Evolutionary conservation across 768 basidiomycete species (phyloP).

Genomic region (Sistotremastrum suecicum): DNA sequence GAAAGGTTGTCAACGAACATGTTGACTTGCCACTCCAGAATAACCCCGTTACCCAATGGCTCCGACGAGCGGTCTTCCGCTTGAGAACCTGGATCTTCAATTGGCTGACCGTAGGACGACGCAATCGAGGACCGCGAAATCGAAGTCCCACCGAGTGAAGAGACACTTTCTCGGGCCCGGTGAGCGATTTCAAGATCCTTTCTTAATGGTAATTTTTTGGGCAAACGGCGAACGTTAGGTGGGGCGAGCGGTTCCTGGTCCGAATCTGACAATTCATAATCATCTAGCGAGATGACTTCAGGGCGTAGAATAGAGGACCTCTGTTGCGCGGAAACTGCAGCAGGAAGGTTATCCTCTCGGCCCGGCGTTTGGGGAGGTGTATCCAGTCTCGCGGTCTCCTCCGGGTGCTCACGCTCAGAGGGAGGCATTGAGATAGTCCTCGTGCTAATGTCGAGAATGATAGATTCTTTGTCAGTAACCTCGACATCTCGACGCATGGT

Average conservation of each 20-base stretch:
- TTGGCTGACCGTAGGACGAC: slow-evolving; percentile 16
- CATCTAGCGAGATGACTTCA: slow-evolving; percentile 67
- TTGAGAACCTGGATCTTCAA: not conserved
- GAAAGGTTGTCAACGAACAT: slow-evolving; percentile 49
- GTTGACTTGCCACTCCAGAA: slow-evolving; percentile 77
- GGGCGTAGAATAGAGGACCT: not conserved
- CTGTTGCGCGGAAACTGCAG: not conserved
- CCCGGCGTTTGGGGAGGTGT: not conserved
- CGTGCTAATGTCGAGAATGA: no score
- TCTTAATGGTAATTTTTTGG: slow-evolving; percentile 52
- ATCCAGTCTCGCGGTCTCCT: not conserved
- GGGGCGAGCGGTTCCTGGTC: slow-evolving; percentile 31
- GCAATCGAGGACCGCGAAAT: slow-evolving; percentile 23
- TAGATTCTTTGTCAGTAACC: no score
- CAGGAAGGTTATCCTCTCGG: not conserved
- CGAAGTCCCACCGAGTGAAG: slow-evolving; percentile 60
- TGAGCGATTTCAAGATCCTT: slow-evolving; percentile 74
- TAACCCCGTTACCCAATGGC: slow-evolving; percentile 28
- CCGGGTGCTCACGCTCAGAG: not conserved
- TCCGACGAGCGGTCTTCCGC: not conserved
- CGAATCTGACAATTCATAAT: slow-evolving; percentile 70
- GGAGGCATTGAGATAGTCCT: no score
- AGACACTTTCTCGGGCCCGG: slow-evolving; percentile 53
- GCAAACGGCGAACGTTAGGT: slow-evolving; percentile 39
- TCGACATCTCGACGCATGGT: not conserved